Evolutionary conservation across 2,329 filamentous ascomycete species (phyloP).

Genomic region (Fusarium annulatum): DNA sequence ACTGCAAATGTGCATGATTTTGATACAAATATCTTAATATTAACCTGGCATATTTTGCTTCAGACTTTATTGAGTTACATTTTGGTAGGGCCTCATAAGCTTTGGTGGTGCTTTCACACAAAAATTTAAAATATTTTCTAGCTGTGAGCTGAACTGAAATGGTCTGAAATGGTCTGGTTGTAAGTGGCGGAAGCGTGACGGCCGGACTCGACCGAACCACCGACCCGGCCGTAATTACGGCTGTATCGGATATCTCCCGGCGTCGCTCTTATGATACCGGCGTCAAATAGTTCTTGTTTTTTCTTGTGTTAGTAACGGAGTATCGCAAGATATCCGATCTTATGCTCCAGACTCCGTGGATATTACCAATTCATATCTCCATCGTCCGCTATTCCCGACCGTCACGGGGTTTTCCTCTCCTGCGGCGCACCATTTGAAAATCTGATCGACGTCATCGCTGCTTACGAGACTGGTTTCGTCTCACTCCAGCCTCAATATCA

Average conservation of each 20-base stretch:
- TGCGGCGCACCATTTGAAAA: conserved; percentile 1
- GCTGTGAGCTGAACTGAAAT: neutral
- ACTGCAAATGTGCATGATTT: conserved; percentile 7
- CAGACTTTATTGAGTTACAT: neutral
- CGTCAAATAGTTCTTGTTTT: conserved; percentile 5
- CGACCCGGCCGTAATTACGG: conserved; percentile 44
- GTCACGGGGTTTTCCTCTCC: conserved; percentile 17
- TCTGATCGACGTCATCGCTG: conserved; percentile 32
- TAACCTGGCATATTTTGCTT: neutral
- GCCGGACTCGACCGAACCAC: conserved; percentile 27
- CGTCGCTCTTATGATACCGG: neutral
- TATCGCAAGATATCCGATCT: conserved; percentile 23
- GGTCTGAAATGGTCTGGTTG: neutral
- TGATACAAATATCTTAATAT: neutral
- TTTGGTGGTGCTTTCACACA: neutral
- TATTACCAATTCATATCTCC: conserved; percentile 24
- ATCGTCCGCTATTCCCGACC: conserved; percentile 14
- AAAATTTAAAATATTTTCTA: neutral
- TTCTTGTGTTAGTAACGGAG: neutral
- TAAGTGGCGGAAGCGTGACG: conserved; percentile 22
- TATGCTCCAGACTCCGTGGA: neutral
- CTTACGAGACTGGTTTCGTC: conserved; percentile 24
- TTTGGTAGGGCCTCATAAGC: neutral
- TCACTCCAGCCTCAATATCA: conserved; percentile 31
- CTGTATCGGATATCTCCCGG: conserved; percentile 34